Percentiles rank a stretch among this genome's conserved stretches.
Conservation (phyloP, 2,329 filamentous ascomycete species). For the Beauveria pseudobassiana region DNA sequence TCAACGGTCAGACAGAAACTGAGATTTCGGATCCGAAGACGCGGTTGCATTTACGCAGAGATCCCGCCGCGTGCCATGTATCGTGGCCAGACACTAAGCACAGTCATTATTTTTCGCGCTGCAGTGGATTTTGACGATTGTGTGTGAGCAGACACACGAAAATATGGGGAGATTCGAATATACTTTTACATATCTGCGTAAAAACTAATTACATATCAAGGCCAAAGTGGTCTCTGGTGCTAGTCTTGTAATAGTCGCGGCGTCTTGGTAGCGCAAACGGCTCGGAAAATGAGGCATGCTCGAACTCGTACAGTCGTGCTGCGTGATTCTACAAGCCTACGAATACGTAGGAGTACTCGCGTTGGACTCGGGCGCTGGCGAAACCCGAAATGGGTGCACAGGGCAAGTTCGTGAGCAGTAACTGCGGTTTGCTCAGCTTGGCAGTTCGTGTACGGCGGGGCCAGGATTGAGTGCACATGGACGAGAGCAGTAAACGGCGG, state of each 20-base stretch:
- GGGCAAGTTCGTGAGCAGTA: not conserved
- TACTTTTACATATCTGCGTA: too few species aligned
- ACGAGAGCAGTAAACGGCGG: not conserved
- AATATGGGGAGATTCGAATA: too few species aligned
- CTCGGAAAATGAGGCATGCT: too few species aligned
- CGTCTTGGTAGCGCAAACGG: not conserved
- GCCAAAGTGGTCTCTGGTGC: too few species aligned
- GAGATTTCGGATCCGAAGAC: constrained; percentile 29
- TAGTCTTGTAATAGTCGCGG: not conserved
- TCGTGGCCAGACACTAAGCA: constrained; percentile 32
- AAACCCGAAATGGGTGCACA: not conserved
- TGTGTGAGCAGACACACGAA: too few species aligned
- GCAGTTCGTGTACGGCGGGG: not conserved
- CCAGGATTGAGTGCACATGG: not conserved
- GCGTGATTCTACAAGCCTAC: not conserved
- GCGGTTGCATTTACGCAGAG: constrained; percentile 15
- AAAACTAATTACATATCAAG: too few species aligned
- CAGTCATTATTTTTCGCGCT: constrained; percentile 22
- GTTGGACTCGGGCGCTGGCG: not conserved
- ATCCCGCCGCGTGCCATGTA: constrained; percentile 23
- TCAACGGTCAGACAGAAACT: constrained; percentile 34
- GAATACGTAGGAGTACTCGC: not conserved
- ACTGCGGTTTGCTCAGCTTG: not conserved
- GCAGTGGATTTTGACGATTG: too few species aligned
- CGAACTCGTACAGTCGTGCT: too few species aligned